These are phyloP conservation scores for Pneumocystis sp. DNA, from an alignment of 1,139 yeast species.

Conservation along the genomic window DNA sequence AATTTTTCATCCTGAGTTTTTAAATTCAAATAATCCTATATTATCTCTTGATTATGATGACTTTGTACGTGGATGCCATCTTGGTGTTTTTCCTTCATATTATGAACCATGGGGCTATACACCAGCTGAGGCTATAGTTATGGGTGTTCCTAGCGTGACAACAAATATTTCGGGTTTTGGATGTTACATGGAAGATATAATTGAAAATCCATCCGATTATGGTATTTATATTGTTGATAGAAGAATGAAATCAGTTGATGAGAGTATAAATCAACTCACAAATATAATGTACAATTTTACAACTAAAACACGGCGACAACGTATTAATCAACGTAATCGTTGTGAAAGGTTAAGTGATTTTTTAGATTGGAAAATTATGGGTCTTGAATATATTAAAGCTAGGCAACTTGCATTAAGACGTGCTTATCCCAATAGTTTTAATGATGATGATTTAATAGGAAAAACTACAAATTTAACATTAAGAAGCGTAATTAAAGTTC, in stretches of 20 bases:
- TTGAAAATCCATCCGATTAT: slow-evolving; percentile 86
- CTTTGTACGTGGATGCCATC: slow-evolving; percentile 93
- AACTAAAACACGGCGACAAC: slow-evolving; percentile 81
- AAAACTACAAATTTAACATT: slow-evolving; percentile 39
- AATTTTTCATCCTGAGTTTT: slow-evolving; percentile 93
- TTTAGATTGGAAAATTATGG: slow-evolving; percentile 97
- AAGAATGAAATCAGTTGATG: slow-evolving; percentile 85
- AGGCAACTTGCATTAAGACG: slow-evolving; percentile 81
- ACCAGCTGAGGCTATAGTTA: slow-evolving; percentile 97
- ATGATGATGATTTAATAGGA: slow-evolving; percentile 21
- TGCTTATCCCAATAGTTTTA: slow-evolving; percentile 80
- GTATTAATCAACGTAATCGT: slow-evolving; percentile 95
- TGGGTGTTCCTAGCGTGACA: slow-evolving; percentile 98
- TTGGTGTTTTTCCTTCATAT: slow-evolving; percentile 96
- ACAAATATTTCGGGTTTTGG: slow-evolving; percentile 95
- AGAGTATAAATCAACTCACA: slow-evolving; percentile 78
- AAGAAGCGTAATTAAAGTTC: slow-evolving; percentile 46
- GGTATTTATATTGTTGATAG: slow-evolving; percentile 96
- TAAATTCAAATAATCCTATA: slow-evolving; percentile 88
- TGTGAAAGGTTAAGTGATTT: slow-evolving; percentile 87
- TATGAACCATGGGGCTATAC: slow-evolving; percentile 99
- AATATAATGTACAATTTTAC: slow-evolving; percentile 83
- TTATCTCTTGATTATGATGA: slow-evolving; percentile 90
- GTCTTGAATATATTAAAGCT: slow-evolving; percentile 88
- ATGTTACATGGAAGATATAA: slow-evolving; percentile 94